Evolutionary conservation across 495 filamentous ascomycete species (phyloP).

Genomic region (Pseudotulostoma volvatum): DNA sequence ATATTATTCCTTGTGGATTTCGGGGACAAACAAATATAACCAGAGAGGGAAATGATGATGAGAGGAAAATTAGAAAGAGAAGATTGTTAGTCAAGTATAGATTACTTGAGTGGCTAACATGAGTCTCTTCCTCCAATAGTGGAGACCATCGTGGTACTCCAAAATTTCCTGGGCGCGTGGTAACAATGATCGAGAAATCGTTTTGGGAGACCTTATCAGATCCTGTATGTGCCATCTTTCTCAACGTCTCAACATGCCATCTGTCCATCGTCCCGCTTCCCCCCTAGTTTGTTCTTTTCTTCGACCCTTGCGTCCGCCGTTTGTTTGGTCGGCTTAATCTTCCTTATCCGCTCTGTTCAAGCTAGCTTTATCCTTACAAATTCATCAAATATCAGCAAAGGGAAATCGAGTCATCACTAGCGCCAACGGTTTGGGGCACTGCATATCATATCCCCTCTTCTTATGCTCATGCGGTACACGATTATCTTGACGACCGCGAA

Average conservation of each 20-base stretch:
- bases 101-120: background rate
- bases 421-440: slow-evolving; percentile 67
- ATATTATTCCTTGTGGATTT: no score
- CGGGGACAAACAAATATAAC: no score
- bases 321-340: no score
- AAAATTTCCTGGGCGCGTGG: slow-evolving; percentile 72
- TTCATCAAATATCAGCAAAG: slow-evolving; percentile 23
- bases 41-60: no score
- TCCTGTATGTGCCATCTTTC: slow-evolving; percentile 18
- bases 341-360: no score
- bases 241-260: no score
- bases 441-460: slow-evolving; percentile 73
- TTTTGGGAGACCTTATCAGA: slow-evolving; percentile 74
- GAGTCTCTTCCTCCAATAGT: slow-evolving; percentile 14
- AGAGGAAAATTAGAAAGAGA: no score
- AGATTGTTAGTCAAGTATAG: no score
- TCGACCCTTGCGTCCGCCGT: no score
- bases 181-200: slow-evolving; percentile 69
- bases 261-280: no score
- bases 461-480: slow-evolving; percentile 63
- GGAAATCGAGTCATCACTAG: slow-evolving; percentile 25
- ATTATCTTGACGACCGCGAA: slow-evolving; percentile 90
- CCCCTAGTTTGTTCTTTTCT: no score
- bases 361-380: slow-evolving; percentile 2
- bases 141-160: slow-evolving; percentile 93